Evolutionary conservation across 352 stramenopile species (phyloP), one percentile per base, ranked within the genome.

Genomic region (Globisporangium ultimum): DNA sequence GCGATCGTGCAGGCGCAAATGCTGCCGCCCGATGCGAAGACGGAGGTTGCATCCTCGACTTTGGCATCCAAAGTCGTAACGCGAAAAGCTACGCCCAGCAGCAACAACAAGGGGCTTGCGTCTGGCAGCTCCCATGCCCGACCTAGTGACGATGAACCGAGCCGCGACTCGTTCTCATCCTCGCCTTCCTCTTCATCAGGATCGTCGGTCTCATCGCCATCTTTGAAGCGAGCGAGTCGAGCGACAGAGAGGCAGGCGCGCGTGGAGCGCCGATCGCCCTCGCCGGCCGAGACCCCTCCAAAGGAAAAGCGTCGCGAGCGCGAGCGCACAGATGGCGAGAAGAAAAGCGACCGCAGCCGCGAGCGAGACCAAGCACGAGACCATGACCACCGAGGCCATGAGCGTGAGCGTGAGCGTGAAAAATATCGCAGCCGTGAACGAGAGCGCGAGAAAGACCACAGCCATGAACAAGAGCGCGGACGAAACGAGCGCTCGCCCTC

Each of bases 351-450:
- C 3, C 52, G 60, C 7, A 60, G 66, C 14, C 67, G 59, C 17
- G 67, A 81, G 15, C 56, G 67, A 12, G 58, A 60, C 0, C 49
- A 67, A 24, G 74, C 73, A 3, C 6, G 40, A 8, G 64, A 79
- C 20, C 53, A 22, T 21, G 36, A 22, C 24, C 24, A 5, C 24
- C 24, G 24, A 28, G 24, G 5, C 24, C 24, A 5, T 5, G 24
- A 28, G 2, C 24, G 24, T 2, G 24, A 28, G 47, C 55, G 53
- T 11, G 60, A 56, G 9, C 60, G 61, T 17, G 59, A 67, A 2
- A 22, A 48, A 40, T 56, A 61, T 7, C 53, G 66, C 24, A 49
- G 54, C 20, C 38, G 54, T 48, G 57, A 62, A 15, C 24, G 50
- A 3, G 49, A 45, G 17, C 32, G 17, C 3, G 58, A 55, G 32